These are phyloP conservation scores for Fusarium algeriense DNA, from an alignment of 2,329 filamentous ascomycete species.

Conservation along the genomic window DNA sequence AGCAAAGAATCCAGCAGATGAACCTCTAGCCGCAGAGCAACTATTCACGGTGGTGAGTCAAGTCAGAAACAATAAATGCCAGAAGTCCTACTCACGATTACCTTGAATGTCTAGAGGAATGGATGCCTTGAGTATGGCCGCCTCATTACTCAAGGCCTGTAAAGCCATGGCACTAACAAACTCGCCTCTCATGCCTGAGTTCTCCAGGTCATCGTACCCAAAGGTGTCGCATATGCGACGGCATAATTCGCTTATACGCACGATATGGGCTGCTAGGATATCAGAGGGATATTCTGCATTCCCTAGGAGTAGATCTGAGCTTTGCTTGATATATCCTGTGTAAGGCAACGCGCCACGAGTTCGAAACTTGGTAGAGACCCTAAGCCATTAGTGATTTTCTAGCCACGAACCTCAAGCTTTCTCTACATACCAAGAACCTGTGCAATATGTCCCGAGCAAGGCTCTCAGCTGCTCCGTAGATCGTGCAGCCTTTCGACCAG, in stretches of 20 bases:
- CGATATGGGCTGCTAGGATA: neutral
- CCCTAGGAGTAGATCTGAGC: neutral
- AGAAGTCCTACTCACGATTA: neutral
- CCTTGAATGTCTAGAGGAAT: neutral
- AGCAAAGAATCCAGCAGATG: conserved; percentile 16
- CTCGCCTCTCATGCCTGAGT: conserved; percentile 7
- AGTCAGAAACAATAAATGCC: rapidly evolving
- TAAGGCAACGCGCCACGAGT: conserved; percentile 11
- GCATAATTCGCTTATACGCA: conserved; percentile 4
- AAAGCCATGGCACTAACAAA: conserved; percentile 23
- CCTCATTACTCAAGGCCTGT: conserved; percentile 3
- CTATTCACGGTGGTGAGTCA: neutral
- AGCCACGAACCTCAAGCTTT: rapidly evolving
- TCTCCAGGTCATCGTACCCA: conserved; percentile 19
- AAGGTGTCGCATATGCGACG: conserved; percentile 15
- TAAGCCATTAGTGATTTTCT: neutral
- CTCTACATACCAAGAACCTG: conserved; percentile 6
- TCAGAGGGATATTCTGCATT: neutral
- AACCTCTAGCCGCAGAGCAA: conserved; percentile 9
- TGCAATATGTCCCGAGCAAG: conserved; percentile 21
- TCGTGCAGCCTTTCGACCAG: neutral
- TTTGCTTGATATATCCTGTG: conserved; percentile 15
- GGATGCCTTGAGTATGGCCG: neutral
- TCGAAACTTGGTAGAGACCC: conserved; percentile 23
- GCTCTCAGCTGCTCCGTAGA: conserved; percentile 13